phyloP scores from a whole-genome alignment of 495 filamentous ascomycete genomes.

The Talaromyces ruber region DNA sequence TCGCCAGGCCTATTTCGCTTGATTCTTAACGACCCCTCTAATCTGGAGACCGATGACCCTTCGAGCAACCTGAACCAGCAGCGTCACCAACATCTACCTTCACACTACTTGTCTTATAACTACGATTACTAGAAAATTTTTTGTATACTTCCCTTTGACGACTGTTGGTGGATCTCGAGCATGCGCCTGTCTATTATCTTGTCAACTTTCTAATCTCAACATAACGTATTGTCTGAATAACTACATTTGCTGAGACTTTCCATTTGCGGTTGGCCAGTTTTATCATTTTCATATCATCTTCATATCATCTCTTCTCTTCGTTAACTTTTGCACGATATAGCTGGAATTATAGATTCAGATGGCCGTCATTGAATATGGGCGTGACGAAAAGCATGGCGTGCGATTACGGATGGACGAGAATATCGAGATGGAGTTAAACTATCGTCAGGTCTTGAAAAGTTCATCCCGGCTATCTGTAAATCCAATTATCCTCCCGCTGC shows the following conservation, averaged over 20 bases:
- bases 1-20: not conserved
- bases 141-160: not conserved
- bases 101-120: constrained; percentile 1
- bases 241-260: not conserved
- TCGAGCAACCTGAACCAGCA: constrained; percentile 3
- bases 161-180: not conserved
- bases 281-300: not conserved
- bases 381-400: not conserved
- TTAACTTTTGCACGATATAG: not conserved
- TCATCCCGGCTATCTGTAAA: not conserved
- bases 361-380: not conserved
- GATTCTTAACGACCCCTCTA: not conserved
- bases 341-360: not conserved
- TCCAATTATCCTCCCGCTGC: not conserved
- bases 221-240: not conserved
- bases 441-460: not conserved
- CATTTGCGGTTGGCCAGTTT: not conserved
- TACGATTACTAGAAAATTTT: not conserved
- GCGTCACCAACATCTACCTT: constrained; percentile 14
- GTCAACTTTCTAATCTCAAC: not conserved
- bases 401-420: not conserved
- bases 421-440: not conserved
- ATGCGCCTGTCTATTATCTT: not conserved
- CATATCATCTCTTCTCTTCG: not conserved
- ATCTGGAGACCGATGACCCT: constrained; percentile 5